Evolutionary conservation across 441 rosid species (phyloP), one percentile per base, ranked within the genome.

Genomic region (Populus trichocarpa): DNA sequence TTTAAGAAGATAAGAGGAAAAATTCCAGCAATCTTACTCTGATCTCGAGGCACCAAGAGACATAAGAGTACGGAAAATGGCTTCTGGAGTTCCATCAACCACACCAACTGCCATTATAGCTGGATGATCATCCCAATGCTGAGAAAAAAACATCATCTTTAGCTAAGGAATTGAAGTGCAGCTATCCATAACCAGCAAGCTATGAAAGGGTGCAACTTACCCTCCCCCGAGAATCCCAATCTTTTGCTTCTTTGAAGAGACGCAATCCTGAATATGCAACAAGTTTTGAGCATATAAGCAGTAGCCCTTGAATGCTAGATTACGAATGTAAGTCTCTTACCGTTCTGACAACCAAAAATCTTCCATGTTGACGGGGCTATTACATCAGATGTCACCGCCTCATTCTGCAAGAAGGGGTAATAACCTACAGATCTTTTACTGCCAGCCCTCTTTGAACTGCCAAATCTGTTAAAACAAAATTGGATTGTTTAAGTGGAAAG

Each of bases 31-130:
- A 81, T 82, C 91, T 83, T 91, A 96, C 99, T 94, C 99, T 46
- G 94, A 86, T 83, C 98, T 83, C 46, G 90, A 87, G 30, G 94
- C 85, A 77, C 94, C 97, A 70, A 93, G 91, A 75, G 97, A 92
- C 96, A 93, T 92, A 23, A 96, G 85, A 2, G 90, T 83, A 66
- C 80, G 86, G 81, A 92, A 96, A 81, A 96, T 87, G 77, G 91
- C 92, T 83, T 94, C 99, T 36, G 97, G 88, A 78, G 92, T 84
- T 73, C 95, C 98, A 70, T 91, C 90, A 76, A 89, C 89, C 63
- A 88, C 85, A 36, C 99, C 96, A 77, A 96, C 98, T 2, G 97
- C 98, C 98, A 96, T 96, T 75, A 94, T 84, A 78, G 98, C 99
- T 2, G 97, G 94, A 77, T 93, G 87, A 85, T 92, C 92, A 81